These are phyloP conservation scores for Tricholoma flavovirens DNA, from an alignment of 768 basidiomycete genomes.

Conservation along the genomic window DNA sequence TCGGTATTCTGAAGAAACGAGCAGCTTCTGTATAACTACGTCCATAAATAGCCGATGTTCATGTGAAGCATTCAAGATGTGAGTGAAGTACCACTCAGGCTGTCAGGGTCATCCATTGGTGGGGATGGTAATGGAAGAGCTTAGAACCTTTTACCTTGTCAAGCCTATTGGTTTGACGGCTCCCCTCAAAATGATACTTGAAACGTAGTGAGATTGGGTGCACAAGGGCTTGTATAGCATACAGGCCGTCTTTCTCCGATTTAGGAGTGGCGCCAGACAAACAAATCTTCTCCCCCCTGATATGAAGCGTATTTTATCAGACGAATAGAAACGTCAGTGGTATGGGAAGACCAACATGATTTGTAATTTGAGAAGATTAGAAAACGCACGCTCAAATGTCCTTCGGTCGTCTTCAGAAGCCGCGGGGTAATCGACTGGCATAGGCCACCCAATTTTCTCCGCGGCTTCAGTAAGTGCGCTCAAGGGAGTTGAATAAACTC, in stretches of 20 bases:
- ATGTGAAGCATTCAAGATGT: constrained; percentile 80
- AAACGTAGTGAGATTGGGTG: constrained; percentile 83
- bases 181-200: constrained; percentile 91
- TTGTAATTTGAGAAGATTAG: constrained; percentile 74
- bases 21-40: constrained; percentile 60
- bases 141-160: constrained; percentile 63
- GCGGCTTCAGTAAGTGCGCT: constrained; percentile 62
- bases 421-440: constrained; percentile 57
- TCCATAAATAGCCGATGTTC: constrained; percentile 84
- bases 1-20: constrained; percentile 57
- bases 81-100: constrained; percentile 98
- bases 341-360: constrained; percentile 51
- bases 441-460: constrained; percentile 85
- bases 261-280: constrained; percentile 13
- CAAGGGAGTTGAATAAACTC: constrained; percentile 5
- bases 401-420: constrained; percentile 45
- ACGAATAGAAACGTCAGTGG: not conserved
- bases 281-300: constrained; percentile 50
- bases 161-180: constrained; percentile 79
- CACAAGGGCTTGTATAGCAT: constrained; percentile 80
- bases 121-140: not conserved
- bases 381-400: constrained; percentile 72
- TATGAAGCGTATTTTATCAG: constrained; percentile 2
- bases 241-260: constrained; percentile 54
- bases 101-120: constrained; percentile 23